Base-by-base conservation (phyloP, 306 rosid genomes). In the Trifolium subterraneum region DNA sequence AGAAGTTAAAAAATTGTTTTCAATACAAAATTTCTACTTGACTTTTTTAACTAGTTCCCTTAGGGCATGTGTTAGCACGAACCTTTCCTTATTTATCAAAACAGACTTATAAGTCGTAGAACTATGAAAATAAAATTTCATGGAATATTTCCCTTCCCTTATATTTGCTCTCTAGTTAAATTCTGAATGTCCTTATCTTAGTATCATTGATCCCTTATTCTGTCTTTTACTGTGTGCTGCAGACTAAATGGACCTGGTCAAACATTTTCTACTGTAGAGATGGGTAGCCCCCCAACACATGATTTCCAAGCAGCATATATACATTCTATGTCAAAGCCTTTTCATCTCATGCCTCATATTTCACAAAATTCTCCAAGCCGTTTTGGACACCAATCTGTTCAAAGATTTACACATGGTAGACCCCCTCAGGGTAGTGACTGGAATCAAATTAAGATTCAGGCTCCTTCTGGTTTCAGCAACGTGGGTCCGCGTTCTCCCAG, bases 291-390 rank as follows among this genome's bases (percentile, higher is more conserved):
- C 77, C 93, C 95, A 25, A 52, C 84, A 38, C 87, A 83, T 82
- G 98, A 88, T 84, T 66, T 58, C 52, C 89, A 84, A 61, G 64
- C 82, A 29, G 88, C 92, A 71, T 85, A 84, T 68, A 36, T 81
- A 25, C 92, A 83, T 47, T 81, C 88, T 29, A 62, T 83, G 78
- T 82, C 95, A 8, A 91, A 89, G 78, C 91, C 92, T 60, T 84
- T 88, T 76, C 97, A 93, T 83, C 68, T 78, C 71, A 82, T 84
- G 77, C 91, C 98, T 76, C 96, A 90, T 75, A 72, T 70, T 68
- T 82, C 83, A 45, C 92, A 87, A 85, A 90, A 87, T 81, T 88
- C 97, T 47, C 99, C 95, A 41, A 92, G 97, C 76, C 99, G 99
- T 63, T 86, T 95, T 75, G 97, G 98, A 61, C 90, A 88, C 83